Base-by-base conservation (phyloP, 2,329 filamentous ascomycete genomes). In the Neopestalotiopsis clavispora region DNA sequence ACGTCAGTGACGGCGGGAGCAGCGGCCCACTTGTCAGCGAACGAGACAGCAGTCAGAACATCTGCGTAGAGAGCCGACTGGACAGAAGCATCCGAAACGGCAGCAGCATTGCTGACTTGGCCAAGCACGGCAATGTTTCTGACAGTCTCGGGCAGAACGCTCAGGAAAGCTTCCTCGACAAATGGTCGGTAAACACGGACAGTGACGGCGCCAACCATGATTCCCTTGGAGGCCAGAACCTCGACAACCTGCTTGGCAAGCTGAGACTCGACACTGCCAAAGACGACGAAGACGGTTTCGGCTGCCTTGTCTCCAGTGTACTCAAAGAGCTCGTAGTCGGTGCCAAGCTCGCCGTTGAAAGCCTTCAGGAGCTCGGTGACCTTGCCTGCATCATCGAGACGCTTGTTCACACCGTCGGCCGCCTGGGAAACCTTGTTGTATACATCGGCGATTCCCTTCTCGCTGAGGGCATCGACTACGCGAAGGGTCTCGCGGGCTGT, bases 181-280 rank as follows among this genome's bases (percentile, higher is more conserved):
- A 99, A 98, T 17, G 96, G 96, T 58, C 95, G 90, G 85, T 98
- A 99, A 67, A 99, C 87, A 72, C 96, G 92, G 61, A 98, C 95
- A 75, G 94, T 95, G 80, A 99, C 86, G 52, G 95, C 92, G 75
- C 96, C 96, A 70, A 98, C 89, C 82, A 91, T 94, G 77, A 88
- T 87, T 72, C 92, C 94, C 72, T 91, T 87, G 71, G 89, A 87
- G 38, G 92, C 88, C 61, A 98, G 85, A 56, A 91, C 90, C 58
- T 86, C 85, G 12, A 94, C 90, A 66, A 97, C 89, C 82, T 98
- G 94, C 72, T 92, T 91, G 68, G 94, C 90, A 70, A 98, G 84
- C 75, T 96, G 94, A 14, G 93, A 90, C 84, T 99, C 96, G 4
- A 95, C 90, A 70, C 94, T 97, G 74, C 96, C 96, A 75, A 99